Percentiles rank a stretch among this genome's conserved stretches.
Conservation (phyloP, 441 rosid species). For the Populus hybrid region DNA sequence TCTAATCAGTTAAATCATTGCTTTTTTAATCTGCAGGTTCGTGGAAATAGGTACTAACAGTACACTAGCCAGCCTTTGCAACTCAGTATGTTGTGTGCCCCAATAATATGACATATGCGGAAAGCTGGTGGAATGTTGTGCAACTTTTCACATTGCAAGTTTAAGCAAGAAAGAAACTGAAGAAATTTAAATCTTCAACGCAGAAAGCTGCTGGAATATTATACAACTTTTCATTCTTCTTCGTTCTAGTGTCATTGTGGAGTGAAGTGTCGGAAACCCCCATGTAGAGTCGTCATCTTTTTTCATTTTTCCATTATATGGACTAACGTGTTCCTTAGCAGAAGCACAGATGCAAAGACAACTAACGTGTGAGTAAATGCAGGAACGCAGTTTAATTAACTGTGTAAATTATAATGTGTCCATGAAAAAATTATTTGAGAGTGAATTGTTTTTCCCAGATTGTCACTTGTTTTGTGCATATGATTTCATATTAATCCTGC, state of each 20-base stretch:
- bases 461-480: no score
- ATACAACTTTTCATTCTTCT: constrained; percentile 1
- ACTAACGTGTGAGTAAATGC: constrained; percentile 12
- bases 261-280: background rate
- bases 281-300: constrained; percentile 13
- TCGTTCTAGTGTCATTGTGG: background rate
- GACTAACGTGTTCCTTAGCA: constrained; percentile 15
- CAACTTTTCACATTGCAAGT: background rate
- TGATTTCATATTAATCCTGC: no score
- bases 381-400: constrained; percentile 16
- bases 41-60: constrained; percentile 32
- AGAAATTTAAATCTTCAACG: background rate
- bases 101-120: background rate
- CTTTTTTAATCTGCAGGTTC: constrained; percentile 31
- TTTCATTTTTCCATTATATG: constrained; percentile 14
- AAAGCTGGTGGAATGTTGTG: background rate
- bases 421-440: constrained; percentile 16
- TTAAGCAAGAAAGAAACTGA: background rate
- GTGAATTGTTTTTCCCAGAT: constrained; percentile 13
- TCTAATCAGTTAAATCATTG: constrained; percentile 8
- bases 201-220: background rate
- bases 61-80: background rate
- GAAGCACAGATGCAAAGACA: constrained; percentile 9
- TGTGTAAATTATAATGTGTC: constrained; percentile 7
- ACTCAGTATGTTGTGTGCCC: background rate